Evolutionary conservation across 140 eudicot genomes (phyloP).

Genomic region (Eryngium alpinum): DNA sequence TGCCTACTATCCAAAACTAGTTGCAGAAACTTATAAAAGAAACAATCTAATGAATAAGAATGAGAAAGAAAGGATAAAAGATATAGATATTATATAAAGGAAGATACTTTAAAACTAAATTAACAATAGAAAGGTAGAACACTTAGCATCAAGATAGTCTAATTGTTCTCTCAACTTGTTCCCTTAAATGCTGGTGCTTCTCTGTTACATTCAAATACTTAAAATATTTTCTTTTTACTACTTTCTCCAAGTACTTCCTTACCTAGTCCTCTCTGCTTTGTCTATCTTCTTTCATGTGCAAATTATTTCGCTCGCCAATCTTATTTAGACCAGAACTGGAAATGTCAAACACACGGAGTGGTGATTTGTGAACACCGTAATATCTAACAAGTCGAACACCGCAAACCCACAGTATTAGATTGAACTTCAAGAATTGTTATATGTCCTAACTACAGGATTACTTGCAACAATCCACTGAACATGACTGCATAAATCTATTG

Average conservation of each 20-base stretch:
- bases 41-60: neutral
- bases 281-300: neutral
- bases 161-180: neutral
- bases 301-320: neutral
- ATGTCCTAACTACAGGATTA: neutral
- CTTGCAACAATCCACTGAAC: neutral
- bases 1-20: conserved; percentile 4
- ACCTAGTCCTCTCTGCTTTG: neutral
- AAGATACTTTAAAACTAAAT: no score
- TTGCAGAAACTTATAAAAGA: neutral
- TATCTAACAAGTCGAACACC: neutral
- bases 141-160: neutral
- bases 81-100: no score
- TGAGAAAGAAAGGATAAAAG: neutral
- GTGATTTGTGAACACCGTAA: no score
- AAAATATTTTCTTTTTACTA: neutral
- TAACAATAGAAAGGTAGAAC: neutral
- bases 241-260: neutral
- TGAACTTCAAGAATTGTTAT: neutral
- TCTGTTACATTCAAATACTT: neutral
- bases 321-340: neutral
- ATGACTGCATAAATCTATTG: no score
- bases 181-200: neutral
- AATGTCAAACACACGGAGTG: no score
- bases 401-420: neutral